These are phyloP conservation scores for Pseudogymnoascus sp. DNA, from an alignment of 2,329 filamentous ascomycete genomes.

Conservation along the genomic window DNA sequence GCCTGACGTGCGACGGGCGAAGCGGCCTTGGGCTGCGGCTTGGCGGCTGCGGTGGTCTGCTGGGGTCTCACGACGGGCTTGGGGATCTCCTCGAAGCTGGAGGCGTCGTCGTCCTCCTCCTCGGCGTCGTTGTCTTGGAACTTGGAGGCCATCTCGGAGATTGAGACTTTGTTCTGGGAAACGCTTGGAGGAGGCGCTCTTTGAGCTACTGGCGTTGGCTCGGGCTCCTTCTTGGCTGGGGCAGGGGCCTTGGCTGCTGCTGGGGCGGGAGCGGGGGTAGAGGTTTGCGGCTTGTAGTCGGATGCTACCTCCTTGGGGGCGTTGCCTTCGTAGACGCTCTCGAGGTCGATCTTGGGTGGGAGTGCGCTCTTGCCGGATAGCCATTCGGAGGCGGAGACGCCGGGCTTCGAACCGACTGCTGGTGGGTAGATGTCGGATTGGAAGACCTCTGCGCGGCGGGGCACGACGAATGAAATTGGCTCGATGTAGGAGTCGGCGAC, in stretches of 20 bases:
- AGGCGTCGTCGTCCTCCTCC: constrained; percentile 51
- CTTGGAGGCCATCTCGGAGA: constrained; percentile 75
- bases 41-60: constrained; percentile 30
- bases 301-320: constrained; percentile 68
- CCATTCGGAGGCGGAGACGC: constrained; percentile 76
- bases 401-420: constrained; percentile 69
- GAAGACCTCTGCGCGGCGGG: constrained; percentile 86
- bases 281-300: constrained; percentile 53
- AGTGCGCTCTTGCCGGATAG: constrained; percentile 73
- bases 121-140: constrained; percentile 67
- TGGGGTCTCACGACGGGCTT: constrained; percentile 60
- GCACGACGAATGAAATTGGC: constrained; percentile 95
- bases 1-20: constrained; percentile 28
- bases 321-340: constrained; percentile 80
- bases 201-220: constrained; percentile 41
- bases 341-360: constrained; percentile 87
- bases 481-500: constrained; percentile 92
- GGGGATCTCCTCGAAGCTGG: constrained; percentile 78
- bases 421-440: constrained; percentile 96
- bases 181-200: constrained; percentile 57
- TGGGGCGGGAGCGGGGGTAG: constrained; percentile 37
- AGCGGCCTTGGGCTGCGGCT: constrained; percentile 33
- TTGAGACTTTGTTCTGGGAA: constrained; percentile 79
- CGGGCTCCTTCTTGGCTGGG: constrained; percentile 44
- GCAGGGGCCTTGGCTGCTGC: constrained; percentile 37